Conservation (phyloP, 2,329 filamentous ascomycete genomes). For the Xylariales sp. region DNA sequence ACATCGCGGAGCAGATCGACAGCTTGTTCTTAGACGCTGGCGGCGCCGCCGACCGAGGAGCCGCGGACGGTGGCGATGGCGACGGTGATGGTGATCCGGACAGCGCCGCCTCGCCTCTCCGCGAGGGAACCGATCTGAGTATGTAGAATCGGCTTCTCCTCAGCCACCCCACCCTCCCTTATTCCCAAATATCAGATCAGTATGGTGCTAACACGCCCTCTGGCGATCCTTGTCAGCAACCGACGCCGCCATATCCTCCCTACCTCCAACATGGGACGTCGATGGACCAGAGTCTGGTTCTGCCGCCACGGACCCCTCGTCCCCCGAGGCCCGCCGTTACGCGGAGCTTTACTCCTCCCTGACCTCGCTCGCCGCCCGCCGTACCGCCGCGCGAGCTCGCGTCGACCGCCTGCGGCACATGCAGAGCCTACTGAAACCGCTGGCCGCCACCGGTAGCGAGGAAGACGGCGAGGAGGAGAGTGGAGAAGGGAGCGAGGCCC, state of each 20-base stretch:
- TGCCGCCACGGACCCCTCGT: too few relatives aligned
- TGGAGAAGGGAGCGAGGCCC: too few relatives aligned
- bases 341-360: slow-evolving; percentile 45
- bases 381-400: slow-evolving; percentile 32
- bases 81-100: slow-evolving; percentile 24
- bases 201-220: not conserved
- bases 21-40: slow-evolving; percentile 52
- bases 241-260: slow-evolving; percentile 36
- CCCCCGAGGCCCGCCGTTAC: slow-evolving; percentile 48
- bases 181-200: too few relatives aligned
- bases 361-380: slow-evolving; percentile 41
- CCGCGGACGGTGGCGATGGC: slow-evolving; percentile 35
- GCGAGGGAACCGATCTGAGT: slow-evolving; percentile 41
- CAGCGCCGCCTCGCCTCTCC: slow-evolving; percentile 25
- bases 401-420: slow-evolving; percentile 46
- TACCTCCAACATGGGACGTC: slow-evolving; percentile 43
- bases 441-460: slow-evolving; percentile 28
- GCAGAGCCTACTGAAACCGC: slow-evolving; percentile 45
- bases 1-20: slow-evolving; percentile 71
- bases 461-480: too few relatives aligned
- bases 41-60: slow-evolving; percentile 24
- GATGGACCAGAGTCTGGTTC: slow-evolving; percentile 27
- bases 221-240: slow-evolving; percentile 26
- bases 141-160: slow-evolving; percentile 11
- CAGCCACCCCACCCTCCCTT: not conserved